A percentile compares a stretch with the other conserved stretches of the same genome.
phyloP scores from a whole-genome alignment of 75 land plant genomes.

The Ceratopteris richardii region DNA sequence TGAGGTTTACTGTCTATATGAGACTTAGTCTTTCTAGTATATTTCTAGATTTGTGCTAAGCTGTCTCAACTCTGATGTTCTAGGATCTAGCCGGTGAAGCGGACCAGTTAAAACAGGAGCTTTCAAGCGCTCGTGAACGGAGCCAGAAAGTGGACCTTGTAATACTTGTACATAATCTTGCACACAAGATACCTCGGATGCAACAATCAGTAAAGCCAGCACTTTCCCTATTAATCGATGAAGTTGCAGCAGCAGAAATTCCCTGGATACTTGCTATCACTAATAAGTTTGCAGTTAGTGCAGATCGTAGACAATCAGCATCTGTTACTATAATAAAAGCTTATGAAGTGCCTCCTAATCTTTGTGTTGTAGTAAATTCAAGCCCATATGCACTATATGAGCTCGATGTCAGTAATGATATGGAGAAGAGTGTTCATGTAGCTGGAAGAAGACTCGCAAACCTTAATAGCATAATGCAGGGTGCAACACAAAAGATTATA shows the following conservation, averaged over 20 bases:
- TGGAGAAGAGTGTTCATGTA: conserved; percentile 9
- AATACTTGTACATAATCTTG: conserved; percentile 89
- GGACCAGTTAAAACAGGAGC: conserved; percentile 55
- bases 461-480: conserved; percentile 5
- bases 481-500: conserved; percentile 38
- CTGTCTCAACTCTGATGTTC: too few species aligned
- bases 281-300: conserved; percentile 93
- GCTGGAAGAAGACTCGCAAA: conserved; percentile 5
- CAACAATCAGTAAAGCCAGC: conserved; percentile 48
- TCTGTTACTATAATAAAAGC: conserved; percentile 58
- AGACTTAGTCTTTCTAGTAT: too few species aligned
- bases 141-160: conserved; percentile 60
- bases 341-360: conserved; percentile 54
- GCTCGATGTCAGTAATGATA: neutral
- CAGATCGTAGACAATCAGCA: conserved; percentile 67
- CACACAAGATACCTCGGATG: conserved; percentile 59
- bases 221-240: conserved; percentile 66
- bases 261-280: conserved; percentile 87
- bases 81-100: conserved; percentile 69
- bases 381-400: conserved; percentile 54
- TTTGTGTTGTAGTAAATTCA: conserved; percentile 62
- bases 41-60: too few species aligned
- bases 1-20: too few species aligned
- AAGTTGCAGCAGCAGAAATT: conserved; percentile 61
- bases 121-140: conserved; percentile 45